Base-by-base conservation (phyloP, 257 asterid genomes). In the Solanum paucissectum region DNA sequence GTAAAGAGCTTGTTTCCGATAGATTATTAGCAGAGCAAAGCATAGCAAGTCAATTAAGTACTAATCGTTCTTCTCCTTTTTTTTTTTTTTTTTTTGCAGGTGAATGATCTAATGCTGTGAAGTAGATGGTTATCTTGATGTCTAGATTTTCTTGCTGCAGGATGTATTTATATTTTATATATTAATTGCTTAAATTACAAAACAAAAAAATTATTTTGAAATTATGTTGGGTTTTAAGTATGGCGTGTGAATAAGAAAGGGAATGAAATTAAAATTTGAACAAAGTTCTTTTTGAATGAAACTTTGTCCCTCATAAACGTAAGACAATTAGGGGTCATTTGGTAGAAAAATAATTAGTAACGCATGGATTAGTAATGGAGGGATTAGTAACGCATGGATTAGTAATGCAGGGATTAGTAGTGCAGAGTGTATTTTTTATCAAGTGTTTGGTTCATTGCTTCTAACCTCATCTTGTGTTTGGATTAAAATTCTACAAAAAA, bases 1-100 rank as follows among this genome's bases (percentile, higher is more conserved):
- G 0, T 12, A 66, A 7, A 66, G 0, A 66, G 2, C 0, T 1
- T 27, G 9, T 66, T 25, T 66, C 1, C 0, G 9, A 25, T 25
- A 64, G 1, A 64, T 64, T 0, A 1, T 64, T 0, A 10, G 0
- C 4, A 0, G 4, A 21, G 29, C 33, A 49, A 2, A 6, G 62
- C 62, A 12, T 25, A 66, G 2, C 36, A 27, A 66, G 20, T 64
- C 76, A 71, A 32, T 71, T 71, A 27, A 68, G 21, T 13, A 68
- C 11, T 71, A 71, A 33, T 18, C 7, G 4, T 9, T 72, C 81
- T 72, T 72, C 81, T 34, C 14, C 1, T n/a, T n/a, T n/a, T n/a
- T n/a, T n/a, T 1, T 1, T 29, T 20, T 20, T 34, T 11, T 69
- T 29, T 2, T 33, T 72, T 8, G 27, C 81, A 73, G 81, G 27